Evolutionary conservation across 2,329 filamentous ascomycete genomes (phyloP).

Genomic region (Cladosporium sp.): DNA sequence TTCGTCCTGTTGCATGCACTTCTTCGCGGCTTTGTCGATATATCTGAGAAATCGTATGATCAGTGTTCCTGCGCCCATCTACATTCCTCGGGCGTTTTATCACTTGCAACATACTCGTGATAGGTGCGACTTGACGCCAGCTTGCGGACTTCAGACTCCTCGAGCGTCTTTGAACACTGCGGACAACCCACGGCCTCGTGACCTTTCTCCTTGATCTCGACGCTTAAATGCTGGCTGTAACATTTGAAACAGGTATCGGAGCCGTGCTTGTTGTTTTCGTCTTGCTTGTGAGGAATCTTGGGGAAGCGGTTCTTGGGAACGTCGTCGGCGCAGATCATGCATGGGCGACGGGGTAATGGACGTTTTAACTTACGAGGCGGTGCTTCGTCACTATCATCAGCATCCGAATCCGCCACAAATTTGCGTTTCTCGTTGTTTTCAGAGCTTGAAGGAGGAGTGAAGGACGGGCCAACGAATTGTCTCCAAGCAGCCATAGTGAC

Average conservation of each 20-base stretch:
- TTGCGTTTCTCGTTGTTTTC: too few relatives aligned
- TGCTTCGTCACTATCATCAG: neutral
- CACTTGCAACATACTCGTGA: conserved; percentile 10
- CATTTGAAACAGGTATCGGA: conserved; percentile 17
- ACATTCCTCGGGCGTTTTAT: too few relatives aligned
- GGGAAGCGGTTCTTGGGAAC: conserved; percentile 13
- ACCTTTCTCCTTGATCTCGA: neutral
- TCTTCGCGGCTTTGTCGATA: conserved; percentile 14
- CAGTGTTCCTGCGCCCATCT: neutral
- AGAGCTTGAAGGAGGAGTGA: too few relatives aligned
- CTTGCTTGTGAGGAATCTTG: neutral
- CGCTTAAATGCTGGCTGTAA: conserved; percentile 18
- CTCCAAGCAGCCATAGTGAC: too few relatives aligned
- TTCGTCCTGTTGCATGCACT: neutral
- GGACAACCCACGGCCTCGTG: conserved; percentile 15
- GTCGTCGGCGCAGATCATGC: conserved; percentile 16
- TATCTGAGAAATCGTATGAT: conserved; percentile 8
- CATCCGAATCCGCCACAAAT: too few relatives aligned
- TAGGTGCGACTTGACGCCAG: conserved; percentile 11
- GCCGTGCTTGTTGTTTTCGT: neutral
- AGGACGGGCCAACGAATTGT: too few relatives aligned
- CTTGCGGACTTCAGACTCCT: conserved; percentile 14
- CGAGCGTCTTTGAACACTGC: conserved; percentile 17
- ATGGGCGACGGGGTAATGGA: conserved; percentile 9
- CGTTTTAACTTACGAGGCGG: neutral